phyloP scores from a whole-genome alignment of 257 asterid genomes.

The Agastache rugosa region DNA sequence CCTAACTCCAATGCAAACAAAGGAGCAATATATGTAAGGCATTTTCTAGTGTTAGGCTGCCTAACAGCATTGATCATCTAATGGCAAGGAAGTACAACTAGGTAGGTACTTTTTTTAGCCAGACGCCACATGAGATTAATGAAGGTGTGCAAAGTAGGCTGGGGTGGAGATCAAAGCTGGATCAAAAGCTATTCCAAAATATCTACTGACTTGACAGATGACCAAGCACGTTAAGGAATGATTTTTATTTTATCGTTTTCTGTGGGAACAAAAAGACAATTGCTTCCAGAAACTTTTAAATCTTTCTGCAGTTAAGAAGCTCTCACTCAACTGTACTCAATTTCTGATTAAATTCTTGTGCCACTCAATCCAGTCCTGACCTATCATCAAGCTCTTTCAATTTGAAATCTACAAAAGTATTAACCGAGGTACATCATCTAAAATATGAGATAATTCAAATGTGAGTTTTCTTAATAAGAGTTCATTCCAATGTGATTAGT shows the following conservation, averaged over 20 bases:
- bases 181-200: neutral
- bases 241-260: neutral
- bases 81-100: neutral
- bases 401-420: slow-evolving; percentile 7
- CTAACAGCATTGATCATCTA: neutral
- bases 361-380: neutral
- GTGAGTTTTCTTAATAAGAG: neutral
- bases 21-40: neutral
- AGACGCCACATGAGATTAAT: neutral
- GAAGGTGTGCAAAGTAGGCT: neutral
- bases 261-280: neutral
- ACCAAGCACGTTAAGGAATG: neutral
- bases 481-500: neutral
- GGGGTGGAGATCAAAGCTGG: neutral
- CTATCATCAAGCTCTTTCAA: slow-evolving; percentile 11
- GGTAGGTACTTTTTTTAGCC: slow-evolving; percentile 8
- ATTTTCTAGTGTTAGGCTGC: neutral
- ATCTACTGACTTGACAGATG: neutral
- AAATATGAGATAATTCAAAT: slow-evolving; percentile 12
- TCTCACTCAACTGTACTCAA: slow-evolving; percentile 18
- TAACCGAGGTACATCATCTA: slow-evolving; percentile 13
- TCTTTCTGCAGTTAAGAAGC: slow-evolving; percentile 19
- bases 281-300: neutral
- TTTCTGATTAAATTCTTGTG: slow-evolving; percentile 6
- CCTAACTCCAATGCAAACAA: neutral